phyloP scores from a whole-genome alignment of 2,329 filamentous ascomycete genomes.

The Periglandula ipomoeae region DNA sequence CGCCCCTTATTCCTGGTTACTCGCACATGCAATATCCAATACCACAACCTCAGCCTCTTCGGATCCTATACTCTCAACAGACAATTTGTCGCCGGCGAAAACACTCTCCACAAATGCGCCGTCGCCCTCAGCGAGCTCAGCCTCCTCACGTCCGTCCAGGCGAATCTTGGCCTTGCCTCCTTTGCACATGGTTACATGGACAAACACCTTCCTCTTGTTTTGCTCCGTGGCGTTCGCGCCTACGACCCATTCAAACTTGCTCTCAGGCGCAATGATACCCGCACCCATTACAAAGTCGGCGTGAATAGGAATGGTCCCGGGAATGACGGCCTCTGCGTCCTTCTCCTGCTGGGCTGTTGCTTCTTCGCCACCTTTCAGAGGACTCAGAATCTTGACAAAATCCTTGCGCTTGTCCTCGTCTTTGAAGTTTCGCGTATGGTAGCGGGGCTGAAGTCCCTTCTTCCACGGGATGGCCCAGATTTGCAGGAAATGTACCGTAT shows the following conservation, averaged over 20 bases:
- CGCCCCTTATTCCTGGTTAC: neutral
- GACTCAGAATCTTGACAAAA: slow-evolving; percentile 69
- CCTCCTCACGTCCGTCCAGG: slow-evolving; percentile 56
- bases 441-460: slow-evolving; percentile 60
- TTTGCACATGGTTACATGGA: slow-evolving; percentile 76
- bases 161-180: slow-evolving; percentile 63
- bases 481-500: slow-evolving; percentile 76
- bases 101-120: slow-evolving; percentile 65
- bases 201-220: slow-evolving; percentile 61
- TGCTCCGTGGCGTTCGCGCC: slow-evolving; percentile 47
- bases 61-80: slow-evolving; percentile 58
- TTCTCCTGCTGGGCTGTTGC: slow-evolving; percentile 55
- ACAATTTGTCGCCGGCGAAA: slow-evolving; percentile 53
- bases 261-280: slow-evolving; percentile 57
- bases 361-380: slow-evolving; percentile 55
- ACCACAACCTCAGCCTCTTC: slow-evolving; percentile 62
- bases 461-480: slow-evolving; percentile 82
- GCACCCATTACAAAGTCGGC: slow-evolving; percentile 79
- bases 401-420: slow-evolving; percentile 63
- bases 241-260: slow-evolving; percentile 61
- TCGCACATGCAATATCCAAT: slow-evolving; percentile 44
- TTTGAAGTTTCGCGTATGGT: slow-evolving; percentile 64
- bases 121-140: slow-evolving; percentile 63
- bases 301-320: slow-evolving; percentile 71
- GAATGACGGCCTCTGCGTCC: slow-evolving; percentile 49